Evolutionary conservation across 352 stramenopile species (phyloP).

Genomic region (Globisporangium viniferum): DNA sequence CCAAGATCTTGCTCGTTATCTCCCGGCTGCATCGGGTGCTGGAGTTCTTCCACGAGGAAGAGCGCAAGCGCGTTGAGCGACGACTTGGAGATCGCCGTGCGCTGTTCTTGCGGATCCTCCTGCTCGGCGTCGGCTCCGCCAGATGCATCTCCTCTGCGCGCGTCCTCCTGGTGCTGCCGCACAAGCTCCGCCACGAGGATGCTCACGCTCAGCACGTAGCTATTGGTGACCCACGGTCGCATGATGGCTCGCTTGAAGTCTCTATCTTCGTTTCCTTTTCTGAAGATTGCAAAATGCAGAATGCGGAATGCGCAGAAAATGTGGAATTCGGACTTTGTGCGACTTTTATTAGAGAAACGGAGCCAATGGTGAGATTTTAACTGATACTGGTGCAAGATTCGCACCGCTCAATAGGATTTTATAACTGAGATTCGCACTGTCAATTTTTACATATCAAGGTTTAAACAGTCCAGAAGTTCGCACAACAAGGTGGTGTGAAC

Average conservation of each 20-base stretch:
- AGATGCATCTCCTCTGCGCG: slow-evolving; percentile 3
- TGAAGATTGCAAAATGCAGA: background rate
- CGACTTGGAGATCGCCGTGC: slow-evolving; percentile 22
- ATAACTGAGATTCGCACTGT: background rate
- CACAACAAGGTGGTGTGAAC: background rate
- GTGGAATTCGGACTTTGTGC: background rate
- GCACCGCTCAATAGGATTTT: background rate
- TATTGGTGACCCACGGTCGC: slow-evolving; percentile 25
- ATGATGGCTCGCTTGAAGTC: background rate
- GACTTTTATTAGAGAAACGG: background rate
- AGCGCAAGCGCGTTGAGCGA: slow-evolving; percentile 43
- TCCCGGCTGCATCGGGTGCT: slow-evolving; percentile 26
- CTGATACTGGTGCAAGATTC: background rate
- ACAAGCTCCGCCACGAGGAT: slow-evolving; percentile 49
- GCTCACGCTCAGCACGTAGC: slow-evolving; percentile 49
- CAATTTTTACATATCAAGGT: background rate
- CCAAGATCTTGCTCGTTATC: background rate
- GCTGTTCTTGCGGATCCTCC: background rate
- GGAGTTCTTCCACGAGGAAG: slow-evolving; percentile 58
- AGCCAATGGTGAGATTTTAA: background rate
- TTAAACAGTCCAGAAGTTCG: background rate
- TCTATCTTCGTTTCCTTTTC: background rate
- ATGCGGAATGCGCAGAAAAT: background rate
- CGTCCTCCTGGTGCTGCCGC: slow-evolving; percentile 38
- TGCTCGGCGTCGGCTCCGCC: background rate